Evolutionary conservation across 805 yeast genomes (phyloP).

Genomic region (Sungouiella blattae): DNA sequence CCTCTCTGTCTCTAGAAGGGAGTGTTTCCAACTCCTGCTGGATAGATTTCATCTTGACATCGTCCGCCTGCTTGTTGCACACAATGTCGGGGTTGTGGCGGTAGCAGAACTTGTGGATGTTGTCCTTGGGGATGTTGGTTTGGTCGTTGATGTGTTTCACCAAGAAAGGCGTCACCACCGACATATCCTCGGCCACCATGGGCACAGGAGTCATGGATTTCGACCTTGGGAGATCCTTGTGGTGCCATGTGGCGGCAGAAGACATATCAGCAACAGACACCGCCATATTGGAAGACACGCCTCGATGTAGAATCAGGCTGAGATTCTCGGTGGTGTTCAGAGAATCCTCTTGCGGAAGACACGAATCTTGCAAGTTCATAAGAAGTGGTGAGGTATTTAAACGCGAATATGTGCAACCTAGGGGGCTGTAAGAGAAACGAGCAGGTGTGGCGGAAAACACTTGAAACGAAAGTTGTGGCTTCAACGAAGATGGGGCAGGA

Average conservation of each 20-base stretch:
- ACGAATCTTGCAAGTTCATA: background rate
- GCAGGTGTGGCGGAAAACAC: too few species aligned
- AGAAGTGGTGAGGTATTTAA: too few species aligned
- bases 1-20: slow-evolving; percentile 69
- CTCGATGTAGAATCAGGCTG: background rate
- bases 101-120: slow-evolving; percentile 74
- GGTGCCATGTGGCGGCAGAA: background rate
- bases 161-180: slow-evolving; percentile 39
- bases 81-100: slow-evolving; percentile 89
- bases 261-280: background rate
- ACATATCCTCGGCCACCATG: slow-evolving; percentile 13
- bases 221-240: background rate
- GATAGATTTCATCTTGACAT: slow-evolving; percentile 56
- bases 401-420: too few species aligned
- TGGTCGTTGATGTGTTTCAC: slow-evolving; percentile 41
- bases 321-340: background rate
- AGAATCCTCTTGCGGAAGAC: background rate
- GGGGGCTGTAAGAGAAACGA: too few species aligned
- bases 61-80: slow-evolving; percentile 67
- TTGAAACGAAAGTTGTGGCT: too few species aligned
- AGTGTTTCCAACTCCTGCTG: slow-evolving; percentile 57
- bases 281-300: too few species aligned
- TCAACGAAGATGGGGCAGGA: too few species aligned
- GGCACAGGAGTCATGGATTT: slow-evolving; percentile 1
- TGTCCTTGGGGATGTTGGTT: slow-evolving; percentile 43